Percentiles rank a stretch among this genome's conserved stretches.
phyloP scores from a whole-genome alignment of 495 filamentous ascomycete species.

The Penicillium lagena region DNA sequence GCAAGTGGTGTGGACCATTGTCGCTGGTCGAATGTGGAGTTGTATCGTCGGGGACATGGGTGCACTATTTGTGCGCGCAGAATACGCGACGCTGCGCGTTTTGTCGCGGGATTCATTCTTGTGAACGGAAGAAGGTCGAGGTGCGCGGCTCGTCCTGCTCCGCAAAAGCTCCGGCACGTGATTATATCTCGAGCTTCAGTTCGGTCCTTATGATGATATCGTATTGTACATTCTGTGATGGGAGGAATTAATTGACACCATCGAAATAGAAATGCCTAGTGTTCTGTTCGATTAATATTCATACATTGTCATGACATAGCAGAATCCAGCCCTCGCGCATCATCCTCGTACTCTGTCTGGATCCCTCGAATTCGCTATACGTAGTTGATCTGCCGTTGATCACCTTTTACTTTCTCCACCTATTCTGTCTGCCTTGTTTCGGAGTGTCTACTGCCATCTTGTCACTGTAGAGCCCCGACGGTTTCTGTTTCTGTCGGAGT shows the following conservation, averaged over 20 bases:
- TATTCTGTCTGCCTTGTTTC: constrained; percentile 14
- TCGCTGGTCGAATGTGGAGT: constrained; percentile 35
- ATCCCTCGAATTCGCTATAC: too few species aligned
- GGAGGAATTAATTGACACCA: neutral
- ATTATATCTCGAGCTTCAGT: constrained; percentile 18
- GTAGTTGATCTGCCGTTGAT: neutral
- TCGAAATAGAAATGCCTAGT: too few species aligned
- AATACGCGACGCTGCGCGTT: constrained; percentile 27
- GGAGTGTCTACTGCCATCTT: constrained; percentile 39
- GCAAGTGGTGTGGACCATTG: constrained; percentile 89
- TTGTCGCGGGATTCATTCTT: constrained; percentile 28
- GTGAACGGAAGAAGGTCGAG: too few species aligned
- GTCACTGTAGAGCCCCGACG: constrained; percentile 31
- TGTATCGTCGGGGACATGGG: constrained; percentile 20
- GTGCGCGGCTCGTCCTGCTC: constrained; percentile 1
- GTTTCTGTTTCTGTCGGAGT: constrained; percentile 3
- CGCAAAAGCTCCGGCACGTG: constrained; percentile 30
- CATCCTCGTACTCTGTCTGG: too few species aligned
- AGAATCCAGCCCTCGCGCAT: too few species aligned
- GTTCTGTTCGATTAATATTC: too few species aligned
- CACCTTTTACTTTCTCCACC: constrained; percentile 1
- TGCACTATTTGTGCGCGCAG: constrained; percentile 12
- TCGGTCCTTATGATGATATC: too few species aligned
- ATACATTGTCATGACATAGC: too few species aligned
- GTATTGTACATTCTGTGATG: too few species aligned